Conservation (phyloP, 306 rosid species). For the Ormosia emarginata region DNA sequence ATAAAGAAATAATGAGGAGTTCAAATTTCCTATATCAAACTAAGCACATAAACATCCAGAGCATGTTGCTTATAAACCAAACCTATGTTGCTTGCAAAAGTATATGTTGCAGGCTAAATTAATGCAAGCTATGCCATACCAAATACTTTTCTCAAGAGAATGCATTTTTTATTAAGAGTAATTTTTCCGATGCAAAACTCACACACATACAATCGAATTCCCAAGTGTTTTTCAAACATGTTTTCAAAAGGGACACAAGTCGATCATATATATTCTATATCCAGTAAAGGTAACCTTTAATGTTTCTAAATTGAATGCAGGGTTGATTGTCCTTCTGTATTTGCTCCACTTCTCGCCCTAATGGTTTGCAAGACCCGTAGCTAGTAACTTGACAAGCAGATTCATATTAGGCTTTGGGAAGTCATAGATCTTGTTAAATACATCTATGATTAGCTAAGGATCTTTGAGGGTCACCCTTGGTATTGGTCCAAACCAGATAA, state of each 20-base stretch:
- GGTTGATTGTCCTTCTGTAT: slow-evolving; percentile 53
- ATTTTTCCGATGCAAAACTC: neutral
- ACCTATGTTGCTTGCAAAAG: neutral
- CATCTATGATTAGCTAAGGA: slow-evolving; percentile 36
- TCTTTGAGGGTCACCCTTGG: slow-evolving; percentile 38
- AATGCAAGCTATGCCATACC: neutral
- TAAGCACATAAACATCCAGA: neutral
- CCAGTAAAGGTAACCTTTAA: slow-evolving; percentile 39
- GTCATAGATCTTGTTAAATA: slow-evolving; percentile 19
- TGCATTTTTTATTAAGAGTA: neutral
- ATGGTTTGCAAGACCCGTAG: slow-evolving; percentile 6
- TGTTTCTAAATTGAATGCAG: slow-evolving; percentile 48
- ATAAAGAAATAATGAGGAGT: neutral
- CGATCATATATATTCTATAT: neutral
- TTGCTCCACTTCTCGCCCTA: slow-evolving; percentile 54
- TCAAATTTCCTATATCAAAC: neutral
- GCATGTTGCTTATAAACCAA: neutral
- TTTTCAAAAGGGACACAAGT: neutral
- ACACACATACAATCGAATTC: neutral
- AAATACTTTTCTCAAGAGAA: neutral
- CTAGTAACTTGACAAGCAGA: slow-evolving; percentile 9
- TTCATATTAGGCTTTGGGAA: neutral
- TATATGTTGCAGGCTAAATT: neutral
- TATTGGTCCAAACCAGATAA: slow-evolving; percentile 26
- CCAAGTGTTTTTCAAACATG: neutral